These are phyloP conservation scores for Voacanga thouarsii DNA, from an alignment of 257 asterid species.

Conservation along the genomic window DNA sequence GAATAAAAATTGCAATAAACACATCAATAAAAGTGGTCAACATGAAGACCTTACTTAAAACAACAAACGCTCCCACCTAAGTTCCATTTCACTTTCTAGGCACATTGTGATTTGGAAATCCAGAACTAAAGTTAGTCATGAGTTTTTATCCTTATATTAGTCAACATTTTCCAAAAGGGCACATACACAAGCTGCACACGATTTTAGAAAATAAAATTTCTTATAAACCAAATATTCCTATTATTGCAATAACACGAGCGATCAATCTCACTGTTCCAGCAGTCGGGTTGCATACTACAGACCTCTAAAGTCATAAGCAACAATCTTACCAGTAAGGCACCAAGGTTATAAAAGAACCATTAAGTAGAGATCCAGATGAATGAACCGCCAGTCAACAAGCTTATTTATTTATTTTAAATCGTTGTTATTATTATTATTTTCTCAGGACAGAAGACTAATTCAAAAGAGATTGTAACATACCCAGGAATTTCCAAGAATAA, in stretches of 20 bases:
- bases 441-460: neutral
- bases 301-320: neutral
- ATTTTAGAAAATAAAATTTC: neutral
- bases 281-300: neutral
- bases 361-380: neutral
- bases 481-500: constrained; percentile 80
- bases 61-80: neutral
- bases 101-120: neutral
- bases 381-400: neutral
- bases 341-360: neutral
- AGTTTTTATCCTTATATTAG: neutral
- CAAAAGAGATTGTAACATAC: constrained; percentile 26
- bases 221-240: neutral
- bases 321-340: neutral
- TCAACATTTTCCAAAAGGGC: neutral
- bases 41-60: neutral
- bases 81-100: neutral
- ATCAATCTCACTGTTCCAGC: neutral
- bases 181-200: neutral
- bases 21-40: neutral
- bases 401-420: neutral
- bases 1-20: neutral
- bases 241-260: neutral
- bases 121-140: neutral
- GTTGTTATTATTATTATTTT: neutral